Evolutionary conservation across 805 yeast genomes (phyloP), one percentile per base, ranked within the genome.

Genomic region (Wickerhamomyces canadensis): DNA sequence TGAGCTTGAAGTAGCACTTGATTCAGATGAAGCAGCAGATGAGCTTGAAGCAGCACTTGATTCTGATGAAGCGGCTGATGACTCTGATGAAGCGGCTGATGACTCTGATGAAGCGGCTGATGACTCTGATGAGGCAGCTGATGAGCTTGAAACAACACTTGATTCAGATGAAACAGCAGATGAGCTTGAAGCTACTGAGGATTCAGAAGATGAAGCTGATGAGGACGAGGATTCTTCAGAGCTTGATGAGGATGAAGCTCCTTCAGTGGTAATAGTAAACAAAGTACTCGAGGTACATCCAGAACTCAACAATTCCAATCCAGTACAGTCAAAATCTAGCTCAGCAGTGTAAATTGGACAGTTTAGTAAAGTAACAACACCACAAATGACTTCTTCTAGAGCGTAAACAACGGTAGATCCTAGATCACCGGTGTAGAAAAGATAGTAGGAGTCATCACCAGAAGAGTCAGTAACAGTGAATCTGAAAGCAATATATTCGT

Each of bases 401-500:
- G 17, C 14, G 4, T 17, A 6, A 11, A 28, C 21, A 28, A 28
- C 21, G 13, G 21, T 21, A 7, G 31, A 28, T 5, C 31, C 31
- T 18, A 28, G 16, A 13, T 17, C 17, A 16, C 22, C 31, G 17
- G 31, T 28, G 31, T 28, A 17, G 31, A 17, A 28, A 19, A 28
- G 17, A 15, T 28, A 28, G 31, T 17, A 16, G 7, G 21, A 36
- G 23, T 31, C 38, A 19, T 19, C 37, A n/a, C n/a, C n/a, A n/a
- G n/a, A n/a, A 24, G 32, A 15, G 10, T 35, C 34, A 21, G 31
- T 28, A 17, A 34, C 25, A 6, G 37, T 30, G 34, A 36, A 43
- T 1, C 19, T 4, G 35, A 43, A 43, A 1, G 41, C 27, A 13
- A 37, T 38, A 19, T 25, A 42, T 24, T 42, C 43, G 2, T 7